Percentiles rank a stretch among this genome's conserved stretches.
These are phyloP conservation scores for Calvatia gigantea DNA, from an alignment of 768 basidiomycete genomes.

Conservation along the genomic window DNA sequence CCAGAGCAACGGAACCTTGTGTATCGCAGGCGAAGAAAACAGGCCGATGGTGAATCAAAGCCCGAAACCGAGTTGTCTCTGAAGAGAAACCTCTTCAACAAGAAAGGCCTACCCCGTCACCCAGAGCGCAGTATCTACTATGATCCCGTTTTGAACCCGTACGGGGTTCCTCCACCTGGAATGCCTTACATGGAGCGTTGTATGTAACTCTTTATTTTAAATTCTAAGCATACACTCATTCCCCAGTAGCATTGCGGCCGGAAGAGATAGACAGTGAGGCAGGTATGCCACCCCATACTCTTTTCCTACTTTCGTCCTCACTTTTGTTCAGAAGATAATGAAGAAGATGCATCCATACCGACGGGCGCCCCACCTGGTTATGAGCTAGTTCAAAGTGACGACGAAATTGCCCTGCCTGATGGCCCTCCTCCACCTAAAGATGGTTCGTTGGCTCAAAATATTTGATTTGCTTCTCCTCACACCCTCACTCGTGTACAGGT, in stretches of 20 bases:
- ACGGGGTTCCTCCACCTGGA: slow-evolving; percentile 90
- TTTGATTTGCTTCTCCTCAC: background rate
- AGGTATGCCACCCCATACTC: slow-evolving; percentile 21
- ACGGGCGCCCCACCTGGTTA: slow-evolving; percentile 58
- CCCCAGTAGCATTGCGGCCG: slow-evolving; percentile 47
- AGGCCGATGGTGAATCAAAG: slow-evolving; percentile 28
- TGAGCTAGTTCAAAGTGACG: slow-evolving; percentile 57
- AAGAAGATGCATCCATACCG: slow-evolving; percentile 67
- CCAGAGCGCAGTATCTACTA: slow-evolving; percentile 94
- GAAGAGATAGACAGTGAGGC: slow-evolving; percentile 65
- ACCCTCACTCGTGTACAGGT: background rate
- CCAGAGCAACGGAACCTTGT: slow-evolving; percentile 89
- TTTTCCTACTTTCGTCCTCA: slow-evolving; percentile 2
- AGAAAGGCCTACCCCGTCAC: slow-evolving; percentile 81
- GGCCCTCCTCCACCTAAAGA: slow-evolving; percentile 57
- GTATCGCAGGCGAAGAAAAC: slow-evolving; percentile 53
- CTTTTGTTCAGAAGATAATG: slow-evolving; percentile 25
- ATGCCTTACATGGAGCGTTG: slow-evolving; percentile 93
- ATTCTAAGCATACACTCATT: background rate
- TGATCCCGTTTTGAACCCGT: slow-evolving; percentile 91
- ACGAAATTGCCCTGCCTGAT: slow-evolving; percentile 88
- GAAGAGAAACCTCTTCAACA: slow-evolving; percentile 72
- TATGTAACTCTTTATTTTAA: slow-evolving; percentile 38
- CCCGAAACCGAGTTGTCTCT: slow-evolving; percentile 38
- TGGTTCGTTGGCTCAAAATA: slow-evolving; percentile 9